These are phyloP conservation scores for Begonia fuchsioides DNA, from an alignment of 306 rosid genomes.

Conservation along the genomic window DNA sequence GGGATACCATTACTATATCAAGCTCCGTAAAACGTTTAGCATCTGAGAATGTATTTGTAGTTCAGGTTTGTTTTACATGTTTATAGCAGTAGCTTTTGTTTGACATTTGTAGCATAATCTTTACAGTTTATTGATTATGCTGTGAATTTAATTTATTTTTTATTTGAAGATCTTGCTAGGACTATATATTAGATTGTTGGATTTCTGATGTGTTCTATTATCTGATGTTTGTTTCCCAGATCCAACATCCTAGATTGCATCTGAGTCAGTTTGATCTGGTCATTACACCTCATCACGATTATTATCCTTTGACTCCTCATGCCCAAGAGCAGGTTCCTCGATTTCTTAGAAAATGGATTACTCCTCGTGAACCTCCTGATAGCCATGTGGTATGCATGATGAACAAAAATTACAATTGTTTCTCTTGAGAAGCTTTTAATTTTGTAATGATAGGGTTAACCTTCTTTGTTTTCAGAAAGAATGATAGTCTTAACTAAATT, in stretches of 20 bases:
- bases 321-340: constrained; percentile 70
- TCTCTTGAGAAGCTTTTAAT: constrained; percentile 6
- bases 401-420: no score
- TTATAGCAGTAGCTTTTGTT: no score
- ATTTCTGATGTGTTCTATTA: background rate
- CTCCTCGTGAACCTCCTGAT: constrained; percentile 82
- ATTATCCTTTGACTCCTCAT: constrained; percentile 67
- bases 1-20: constrained; percentile 71
- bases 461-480: constrained; percentile 1
- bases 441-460: background rate
- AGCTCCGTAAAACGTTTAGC: constrained; percentile 70
- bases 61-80: constrained; percentile 78
- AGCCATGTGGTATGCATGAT: constrained; percentile 43
- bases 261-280: constrained; percentile 83
- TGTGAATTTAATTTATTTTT: no score
- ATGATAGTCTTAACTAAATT: constrained; percentile 5
- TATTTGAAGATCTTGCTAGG: no score
- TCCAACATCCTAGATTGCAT: constrained; percentile 69
- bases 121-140: no score
- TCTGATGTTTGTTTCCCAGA: no score
- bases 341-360: constrained; percentile 67
- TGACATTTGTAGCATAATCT: no score
- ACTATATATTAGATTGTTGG: no score
- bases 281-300: constrained; percentile 81
- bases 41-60: constrained; percentile 62